Base-by-base conservation (phyloP, 148 eudicot species). In the Fagopyrum tataricum region DNA sequence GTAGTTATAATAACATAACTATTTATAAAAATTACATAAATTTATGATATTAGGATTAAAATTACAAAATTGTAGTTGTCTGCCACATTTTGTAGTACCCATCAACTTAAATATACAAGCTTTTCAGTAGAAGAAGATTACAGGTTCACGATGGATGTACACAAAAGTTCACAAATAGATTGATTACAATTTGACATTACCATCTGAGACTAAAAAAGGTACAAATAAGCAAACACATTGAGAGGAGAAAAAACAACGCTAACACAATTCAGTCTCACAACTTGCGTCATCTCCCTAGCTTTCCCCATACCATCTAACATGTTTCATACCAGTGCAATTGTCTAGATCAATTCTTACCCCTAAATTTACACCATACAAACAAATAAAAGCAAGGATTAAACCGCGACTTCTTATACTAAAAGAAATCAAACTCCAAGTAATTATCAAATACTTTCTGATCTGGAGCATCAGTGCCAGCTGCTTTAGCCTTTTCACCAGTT, bases 361-460 rank as follows among this genome's bases (percentile, higher is more conserved):
- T 58, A 58, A 58, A 58, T 58, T 21, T 58, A 58, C 64, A 21
- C 11, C 64, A 58, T 58, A 21, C 4, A 14, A 20, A 58, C 64
- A 58, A 58, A 46, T 13, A 46, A 6, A 10, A 23, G 26, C 11
- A 58, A 58, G 64, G 64, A 6, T 31, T 11, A 58, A 23, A 21
- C 37, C 31, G 10, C 64, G 6, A 20, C 7, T 55, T 55, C 26
- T 55, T 24, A 1, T 58, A 58, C 64, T 77, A 85, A 73, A 85
- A 85, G 80, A 85, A 85, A 77, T 85, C 89, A 69, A 85, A 85
- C 76, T 85, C 89, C 74, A 85, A 76, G 71, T 85, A 85, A 72
- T 77, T 81, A 62, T 81, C 81, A 9, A 82, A 76, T 58, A 79
- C 72, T 39, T 83, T 83, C 59, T 74, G 75, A 74, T 70, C 84